Evolutionary conservation across 164 flowering plant species (phyloP).

Genomic region (Sedum album): DNA sequence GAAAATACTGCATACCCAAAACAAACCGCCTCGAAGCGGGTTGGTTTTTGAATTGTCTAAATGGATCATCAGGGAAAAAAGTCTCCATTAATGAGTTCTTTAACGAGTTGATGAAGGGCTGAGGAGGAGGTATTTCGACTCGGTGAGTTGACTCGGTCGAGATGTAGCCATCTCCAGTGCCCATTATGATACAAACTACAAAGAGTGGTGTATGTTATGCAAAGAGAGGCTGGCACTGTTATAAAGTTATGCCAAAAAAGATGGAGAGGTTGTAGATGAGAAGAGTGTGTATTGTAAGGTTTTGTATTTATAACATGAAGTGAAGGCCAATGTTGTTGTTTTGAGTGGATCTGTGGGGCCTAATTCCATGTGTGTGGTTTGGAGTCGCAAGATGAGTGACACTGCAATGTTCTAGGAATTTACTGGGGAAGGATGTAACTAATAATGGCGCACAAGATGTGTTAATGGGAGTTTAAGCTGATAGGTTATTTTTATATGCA

Average conservation of each 20-base stretch:
- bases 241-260: background rate
- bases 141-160: conserved; percentile 24
- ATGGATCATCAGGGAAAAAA: conserved; percentile 90
- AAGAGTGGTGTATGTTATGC: too few relatives aligned
- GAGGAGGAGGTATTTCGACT: conserved; percentile 66
- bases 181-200: background rate
- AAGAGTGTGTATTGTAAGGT: background rate
- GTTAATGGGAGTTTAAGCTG: background rate
- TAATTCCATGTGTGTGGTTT: background rate
- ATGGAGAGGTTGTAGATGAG: background rate
- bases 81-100: conserved; percentile 58
- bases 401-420: background rate
- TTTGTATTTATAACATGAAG: background rate
- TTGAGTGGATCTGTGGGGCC: conserved; percentile 5
- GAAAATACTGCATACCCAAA: conserved; percentile 54
- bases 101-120: conserved; percentile 52
- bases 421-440: background rate
- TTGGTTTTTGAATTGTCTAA: conserved; percentile 74
- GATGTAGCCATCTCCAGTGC: background rate
- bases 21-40: conserved; percentile 23
- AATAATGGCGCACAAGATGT: background rate
- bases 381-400: background rate
- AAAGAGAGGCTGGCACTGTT: background rate
- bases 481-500: background rate
- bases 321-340: background rate